A percentile compares a stretch with the other conserved stretches of the same genome.
These are phyloP conservation scores for Ceratobasidium sp. DNA, from an alignment of 1,284 basidiomycete genomes.

Conservation along the genomic window DNA sequence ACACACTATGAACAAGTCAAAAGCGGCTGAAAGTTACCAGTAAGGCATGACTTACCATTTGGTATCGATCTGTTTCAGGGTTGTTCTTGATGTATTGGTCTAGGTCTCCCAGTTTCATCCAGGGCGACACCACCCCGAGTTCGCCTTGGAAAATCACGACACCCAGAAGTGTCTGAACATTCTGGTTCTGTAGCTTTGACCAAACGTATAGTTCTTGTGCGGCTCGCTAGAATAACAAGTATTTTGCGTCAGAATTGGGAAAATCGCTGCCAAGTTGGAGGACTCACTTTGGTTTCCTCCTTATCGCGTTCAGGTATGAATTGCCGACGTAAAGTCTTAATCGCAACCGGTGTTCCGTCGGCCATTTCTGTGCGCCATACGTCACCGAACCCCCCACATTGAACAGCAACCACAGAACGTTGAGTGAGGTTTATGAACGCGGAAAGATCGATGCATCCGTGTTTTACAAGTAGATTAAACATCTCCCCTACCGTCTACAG, in stretches of 20 bases:
- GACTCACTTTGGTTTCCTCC: not conserved
- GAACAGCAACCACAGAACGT: not conserved
- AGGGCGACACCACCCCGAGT: not conserved
- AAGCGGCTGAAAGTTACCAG: not conserved
- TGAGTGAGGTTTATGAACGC: not conserved
- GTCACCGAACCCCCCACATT: not conserved
- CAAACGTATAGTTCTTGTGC: not conserved
- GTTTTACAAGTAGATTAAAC: not conserved
- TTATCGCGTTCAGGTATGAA: not conserved
- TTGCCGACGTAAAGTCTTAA: not conserved
- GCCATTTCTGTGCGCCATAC: not conserved
- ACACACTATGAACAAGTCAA: not conserved
- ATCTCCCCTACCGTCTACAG: constrained; percentile 45
- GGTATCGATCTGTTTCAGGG: not conserved
- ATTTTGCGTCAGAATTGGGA: not conserved
- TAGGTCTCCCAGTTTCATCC: not conserved
- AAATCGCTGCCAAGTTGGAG: not conserved
- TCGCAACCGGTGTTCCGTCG: not conserved
- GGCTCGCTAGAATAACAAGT: not conserved
- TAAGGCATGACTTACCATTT: not conserved
- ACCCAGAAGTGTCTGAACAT: not conserved
- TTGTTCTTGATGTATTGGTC: not conserved
- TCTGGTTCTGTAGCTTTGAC: not conserved
- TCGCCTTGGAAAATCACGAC: not conserved
- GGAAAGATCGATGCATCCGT: not conserved